These are phyloP conservation scores for Rubroboletus pulcherrimus DNA, from an alignment of 768 basidiomycete species.

Conservation along the genomic window DNA sequence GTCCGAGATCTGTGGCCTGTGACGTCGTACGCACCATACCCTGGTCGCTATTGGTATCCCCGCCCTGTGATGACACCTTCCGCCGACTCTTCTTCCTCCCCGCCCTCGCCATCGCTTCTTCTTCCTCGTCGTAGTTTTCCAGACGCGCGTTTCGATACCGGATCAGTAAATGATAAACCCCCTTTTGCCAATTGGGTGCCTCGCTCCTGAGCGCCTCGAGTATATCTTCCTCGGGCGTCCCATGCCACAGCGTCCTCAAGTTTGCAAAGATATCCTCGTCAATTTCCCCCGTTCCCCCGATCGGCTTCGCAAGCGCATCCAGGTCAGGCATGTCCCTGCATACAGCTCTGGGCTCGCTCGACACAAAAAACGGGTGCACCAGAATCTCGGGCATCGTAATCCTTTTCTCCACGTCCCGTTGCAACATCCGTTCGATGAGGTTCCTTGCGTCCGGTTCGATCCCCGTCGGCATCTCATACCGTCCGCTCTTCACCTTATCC, in stretches of 20 bases:
- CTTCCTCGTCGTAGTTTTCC: constrained; percentile 72
- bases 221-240: constrained; percentile 69
- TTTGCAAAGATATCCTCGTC: constrained; percentile 90
- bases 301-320: constrained; percentile 64
- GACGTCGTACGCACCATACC: constrained; percentile 23
- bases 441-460: constrained; percentile 71
- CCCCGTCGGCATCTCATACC: constrained; percentile 68
- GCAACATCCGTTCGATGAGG: constrained; percentile 77
- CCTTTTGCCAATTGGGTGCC: constrained; percentile 91
- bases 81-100: constrained; percentile 33
- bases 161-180: constrained; percentile 87
- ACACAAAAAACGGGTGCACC: constrained; percentile 72
- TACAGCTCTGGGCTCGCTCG: constrained; percentile 45
- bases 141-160: constrained; percentile 75
- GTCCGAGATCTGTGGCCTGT: constrained; percentile 22
- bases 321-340: constrained; percentile 52
- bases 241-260: constrained; percentile 89
- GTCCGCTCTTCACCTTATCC: constrained; percentile 72
- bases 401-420: constrained; percentile 65
- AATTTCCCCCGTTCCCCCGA: constrained; percentile 59
- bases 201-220: constrained; percentile 58
- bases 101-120: constrained; percentile 39
- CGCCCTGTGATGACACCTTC: constrained; percentile 29
- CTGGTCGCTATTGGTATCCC: constrained; percentile 22
- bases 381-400: constrained; percentile 84